Evolutionary conservation across 73 alveolate species (phyloP).

Genomic region (Vitrella brassicaformis): DNA sequence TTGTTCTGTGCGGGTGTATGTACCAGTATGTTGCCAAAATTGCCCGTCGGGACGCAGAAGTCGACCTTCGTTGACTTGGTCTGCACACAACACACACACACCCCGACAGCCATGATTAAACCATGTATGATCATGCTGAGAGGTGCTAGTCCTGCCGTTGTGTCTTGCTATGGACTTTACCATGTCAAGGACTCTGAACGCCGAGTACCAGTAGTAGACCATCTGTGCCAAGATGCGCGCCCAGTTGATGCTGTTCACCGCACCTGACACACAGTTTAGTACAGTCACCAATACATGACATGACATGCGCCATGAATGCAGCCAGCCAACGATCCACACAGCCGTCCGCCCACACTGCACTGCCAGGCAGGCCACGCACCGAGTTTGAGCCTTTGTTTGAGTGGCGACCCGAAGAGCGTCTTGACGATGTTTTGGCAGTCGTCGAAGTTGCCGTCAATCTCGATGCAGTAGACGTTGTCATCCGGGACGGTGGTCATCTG

Average conservation of each 20-base stretch:
- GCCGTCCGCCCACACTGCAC: too few relatives aligned
- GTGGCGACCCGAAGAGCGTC: neutral
- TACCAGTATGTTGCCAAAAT: slow-evolving; percentile 29
- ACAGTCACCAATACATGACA: too few relatives aligned
- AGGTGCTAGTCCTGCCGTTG: neutral
- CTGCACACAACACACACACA: too few relatives aligned
- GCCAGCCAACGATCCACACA: too few relatives aligned
- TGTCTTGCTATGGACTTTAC: too few relatives aligned
- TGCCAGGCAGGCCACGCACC: too few relatives aligned
- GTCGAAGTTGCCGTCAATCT: slow-evolving; percentile 24
- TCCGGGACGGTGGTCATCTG: slow-evolving; percentile 40
- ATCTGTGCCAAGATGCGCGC: slow-evolving; percentile 33
- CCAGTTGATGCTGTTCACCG: slow-evolving; percentile 34
- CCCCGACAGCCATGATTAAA: too few relatives aligned
- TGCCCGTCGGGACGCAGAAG: slow-evolving; percentile 35
- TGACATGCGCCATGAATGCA: too few relatives aligned
- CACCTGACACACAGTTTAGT: too few relatives aligned
- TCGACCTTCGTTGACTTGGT: slow-evolving; percentile 9
- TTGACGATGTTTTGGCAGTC: slow-evolving; percentile 37
- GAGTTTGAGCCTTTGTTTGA: neutral
- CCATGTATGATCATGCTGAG: too few relatives aligned
- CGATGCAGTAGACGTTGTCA: slow-evolving; percentile 30
- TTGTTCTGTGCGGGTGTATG: too few relatives aligned
- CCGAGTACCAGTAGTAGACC: neutral
- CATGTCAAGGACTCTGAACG: neutral